A percentile compares a stretch with the other conserved stretches of the same genome.
These are phyloP conservation scores for Urochloa ruziziensis DNA, from an alignment of 176 grass and related monocot species.

Conservation along the genomic window DNA sequence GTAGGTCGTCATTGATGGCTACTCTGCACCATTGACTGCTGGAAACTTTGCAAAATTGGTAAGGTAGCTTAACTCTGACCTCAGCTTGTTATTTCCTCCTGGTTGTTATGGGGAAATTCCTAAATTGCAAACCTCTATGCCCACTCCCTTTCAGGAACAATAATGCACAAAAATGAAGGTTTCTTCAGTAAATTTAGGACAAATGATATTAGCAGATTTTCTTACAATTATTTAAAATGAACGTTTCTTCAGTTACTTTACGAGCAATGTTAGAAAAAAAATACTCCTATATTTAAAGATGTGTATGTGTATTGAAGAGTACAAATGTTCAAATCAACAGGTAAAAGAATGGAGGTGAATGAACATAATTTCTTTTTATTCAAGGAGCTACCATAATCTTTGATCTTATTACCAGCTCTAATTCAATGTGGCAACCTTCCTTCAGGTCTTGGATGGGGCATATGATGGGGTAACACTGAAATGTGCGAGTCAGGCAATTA, in stretches of 20 bases:
- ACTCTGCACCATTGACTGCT: conserved; percentile 81
- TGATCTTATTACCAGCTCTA: not conserved
- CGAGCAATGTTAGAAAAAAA: not conserved
- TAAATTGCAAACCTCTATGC: not conserved
- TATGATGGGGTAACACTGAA: conserved; percentile 81
- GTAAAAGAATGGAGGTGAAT: not conserved
- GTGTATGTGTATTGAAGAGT: not conserved
- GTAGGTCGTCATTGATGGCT: conserved; percentile 88
- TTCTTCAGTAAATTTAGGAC: too few relatives aligned
- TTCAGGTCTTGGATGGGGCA: conserved; percentile 79
- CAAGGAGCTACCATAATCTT: not conserved
- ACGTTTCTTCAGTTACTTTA: not conserved
- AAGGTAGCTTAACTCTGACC: conserved; percentile 58
- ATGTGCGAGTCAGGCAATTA: conserved; percentile 80
- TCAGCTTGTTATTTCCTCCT: conserved; percentile 25
- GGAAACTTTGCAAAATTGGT: conserved; percentile 97
- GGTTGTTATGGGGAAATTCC: not conserved
- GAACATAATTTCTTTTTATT: not conserved
- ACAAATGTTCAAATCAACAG: not conserved
- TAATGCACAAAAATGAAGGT: not conserved
- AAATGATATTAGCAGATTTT: not conserved
- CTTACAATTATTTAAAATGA: not conserved
- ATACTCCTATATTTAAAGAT: not conserved
- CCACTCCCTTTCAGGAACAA: not conserved
- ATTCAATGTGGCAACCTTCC: conserved; percentile 8